Conservation (phyloP, 163 green algal genomes). For the Scenedesmus sp. region DNA sequence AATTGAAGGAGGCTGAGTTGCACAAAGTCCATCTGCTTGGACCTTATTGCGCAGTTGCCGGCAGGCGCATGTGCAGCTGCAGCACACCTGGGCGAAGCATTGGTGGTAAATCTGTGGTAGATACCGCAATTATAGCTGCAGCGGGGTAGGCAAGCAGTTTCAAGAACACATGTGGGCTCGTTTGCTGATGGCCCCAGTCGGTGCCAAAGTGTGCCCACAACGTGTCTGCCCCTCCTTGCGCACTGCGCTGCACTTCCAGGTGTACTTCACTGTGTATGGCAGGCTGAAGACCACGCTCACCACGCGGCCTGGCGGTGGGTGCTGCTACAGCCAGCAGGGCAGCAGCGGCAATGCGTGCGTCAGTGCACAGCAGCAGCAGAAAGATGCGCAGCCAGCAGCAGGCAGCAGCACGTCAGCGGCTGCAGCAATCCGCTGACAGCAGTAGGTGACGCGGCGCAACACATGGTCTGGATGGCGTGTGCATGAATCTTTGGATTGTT, state of each 20-base stretch:
- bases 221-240: background rate
- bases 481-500: background rate
- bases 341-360: background rate
- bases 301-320: background rate
- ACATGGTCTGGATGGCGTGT: background rate
- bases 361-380: background rate
- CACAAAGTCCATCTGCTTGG: no score
- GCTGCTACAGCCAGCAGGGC: background rate
- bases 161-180: no score
- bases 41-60: no score
- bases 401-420: background rate
- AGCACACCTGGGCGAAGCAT: no score
- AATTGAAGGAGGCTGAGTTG: no score
- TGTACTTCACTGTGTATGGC: conserved; percentile 98
- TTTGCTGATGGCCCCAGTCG: background rate
- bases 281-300: conserved; percentile 80
- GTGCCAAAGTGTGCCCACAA: background rate
- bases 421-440: background rate
- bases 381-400: background rate
- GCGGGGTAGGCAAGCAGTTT: no score
- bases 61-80: no score
- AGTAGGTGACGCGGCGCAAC: background rate
- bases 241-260: conserved; percentile 56
- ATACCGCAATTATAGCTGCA: no score
- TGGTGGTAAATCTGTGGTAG: no score